These are phyloP conservation scores for Lycium barbarum DNA, from an alignment of 257 asterid species.

Conservation along the genomic window DNA sequence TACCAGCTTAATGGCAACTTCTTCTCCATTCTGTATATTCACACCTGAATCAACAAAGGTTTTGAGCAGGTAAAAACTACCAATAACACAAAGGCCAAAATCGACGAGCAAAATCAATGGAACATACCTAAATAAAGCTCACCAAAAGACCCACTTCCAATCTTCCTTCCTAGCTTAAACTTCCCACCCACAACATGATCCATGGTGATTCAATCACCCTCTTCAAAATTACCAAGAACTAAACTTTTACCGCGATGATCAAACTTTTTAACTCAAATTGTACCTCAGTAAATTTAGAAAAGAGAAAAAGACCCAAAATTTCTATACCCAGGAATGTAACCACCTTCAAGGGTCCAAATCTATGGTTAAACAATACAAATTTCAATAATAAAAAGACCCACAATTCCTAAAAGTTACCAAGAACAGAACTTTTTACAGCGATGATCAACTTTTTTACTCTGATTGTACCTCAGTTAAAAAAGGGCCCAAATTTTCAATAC, in stretches of 20 bases:
- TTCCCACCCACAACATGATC: constrained; percentile 91
- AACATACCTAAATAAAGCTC: constrained; percentile 85
- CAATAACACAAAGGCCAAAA: not conserved
- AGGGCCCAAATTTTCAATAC: not conserved
- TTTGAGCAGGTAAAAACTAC: not conserved
- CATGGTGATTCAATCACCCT: constrained; percentile 46
- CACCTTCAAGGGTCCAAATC: not conserved
- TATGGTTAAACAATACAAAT: not conserved
- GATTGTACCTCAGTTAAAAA: not conserved
- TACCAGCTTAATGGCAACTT: constrained; percentile 93
- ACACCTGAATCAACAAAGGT: constrained; percentile 62
- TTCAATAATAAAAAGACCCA: not conserved
- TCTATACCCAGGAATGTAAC: not conserved
- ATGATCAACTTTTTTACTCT: constrained; percentile 26
- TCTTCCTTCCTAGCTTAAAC: constrained; percentile 95
- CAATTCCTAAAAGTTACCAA: constrained; percentile 1
- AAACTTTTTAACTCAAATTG: constrained; percentile 24
- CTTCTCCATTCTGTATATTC: constrained; percentile 87
- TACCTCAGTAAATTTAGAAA: not conserved
- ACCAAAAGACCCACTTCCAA: constrained; percentile 97
- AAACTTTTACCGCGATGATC: constrained; percentile 14
- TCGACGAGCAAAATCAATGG: not conserved
- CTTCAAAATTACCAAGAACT: not conserved
- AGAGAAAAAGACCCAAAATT: not conserved
- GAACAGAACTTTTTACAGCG: not conserved